A percentile compares a stretch with the other conserved stretches of the same genome.
Conservation (phyloP, 2,329 filamentous ascomycete genomes). For the Neocatenulostroma microsporum region DNA sequence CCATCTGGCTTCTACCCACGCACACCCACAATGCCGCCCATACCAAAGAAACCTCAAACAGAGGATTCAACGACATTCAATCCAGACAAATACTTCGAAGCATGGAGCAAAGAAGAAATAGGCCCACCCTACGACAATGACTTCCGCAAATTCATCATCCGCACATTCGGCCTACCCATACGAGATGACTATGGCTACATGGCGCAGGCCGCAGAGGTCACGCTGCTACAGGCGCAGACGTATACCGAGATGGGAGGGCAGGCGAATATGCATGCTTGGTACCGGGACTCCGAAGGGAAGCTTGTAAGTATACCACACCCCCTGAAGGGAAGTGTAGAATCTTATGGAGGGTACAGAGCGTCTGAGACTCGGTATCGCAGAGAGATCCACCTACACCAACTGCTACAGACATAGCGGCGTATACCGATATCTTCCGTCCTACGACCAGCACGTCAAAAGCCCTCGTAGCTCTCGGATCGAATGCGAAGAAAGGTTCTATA, state of each 20-base stretch:
- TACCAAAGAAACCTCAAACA: conserved; percentile 29
- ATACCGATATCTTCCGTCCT: conserved; percentile 59
- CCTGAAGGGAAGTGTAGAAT: not conserved
- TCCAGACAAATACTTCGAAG: conserved; percentile 38
- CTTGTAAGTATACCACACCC: conserved; percentile 23
- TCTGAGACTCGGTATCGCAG: conserved; percentile 10
- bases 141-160: conserved; percentile 40
- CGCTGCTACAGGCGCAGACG: conserved; percentile 42
- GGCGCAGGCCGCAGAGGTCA: conserved; percentile 42
- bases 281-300: conserved; percentile 35
- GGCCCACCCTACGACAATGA: conserved; percentile 35
- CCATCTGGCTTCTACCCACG: not conserved
- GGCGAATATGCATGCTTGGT: conserved; percentile 47
- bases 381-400: conserved; percentile 42
- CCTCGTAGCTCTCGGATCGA: conserved; percentile 55
- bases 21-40: conserved; percentile 20
- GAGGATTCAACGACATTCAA: conserved; percentile 38
- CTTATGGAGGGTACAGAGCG: conserved; percentile 7
- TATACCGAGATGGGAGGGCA: conserved; percentile 41
- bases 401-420: conserved; percentile 54
- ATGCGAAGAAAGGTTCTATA: conserved; percentile 58
- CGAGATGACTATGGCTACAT: conserved; percentile 45
- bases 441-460: conserved; percentile 53
- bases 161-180: conserved; percentile 40
- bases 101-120: conserved; percentile 35